phyloP scores from a whole-genome alignment of 2,329 filamentous ascomycete genomes.

The Colletotrichum nymphaeae region DNA sequence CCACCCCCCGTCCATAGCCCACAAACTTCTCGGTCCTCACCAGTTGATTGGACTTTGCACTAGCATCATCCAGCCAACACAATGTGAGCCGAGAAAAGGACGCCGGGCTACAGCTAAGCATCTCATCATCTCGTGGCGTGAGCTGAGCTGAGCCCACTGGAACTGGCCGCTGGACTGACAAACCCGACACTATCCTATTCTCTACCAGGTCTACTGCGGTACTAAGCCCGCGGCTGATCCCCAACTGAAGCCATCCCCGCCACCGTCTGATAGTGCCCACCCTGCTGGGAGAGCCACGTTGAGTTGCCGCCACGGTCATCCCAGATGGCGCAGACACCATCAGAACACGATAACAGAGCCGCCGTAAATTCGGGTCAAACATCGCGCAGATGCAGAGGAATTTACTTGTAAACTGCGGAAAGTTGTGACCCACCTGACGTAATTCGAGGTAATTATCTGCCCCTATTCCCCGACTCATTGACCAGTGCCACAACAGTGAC shows the following conservation, averaged over 20 bases:
- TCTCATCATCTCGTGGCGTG: not conserved
- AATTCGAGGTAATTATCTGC: constrained; percentile 22
- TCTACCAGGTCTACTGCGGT: not conserved
- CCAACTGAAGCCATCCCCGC: constrained; percentile 17
- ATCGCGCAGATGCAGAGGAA: not conserved
- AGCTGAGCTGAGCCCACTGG: constrained; percentile 4
- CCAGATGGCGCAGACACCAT: not conserved
- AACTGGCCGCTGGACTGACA: not conserved
- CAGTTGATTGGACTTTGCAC: not conserved
- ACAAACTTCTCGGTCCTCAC: not conserved
- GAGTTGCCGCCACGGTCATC: not conserved
- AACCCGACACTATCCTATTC: constrained; percentile 5
- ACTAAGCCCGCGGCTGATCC: not conserved
- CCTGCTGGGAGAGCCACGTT: not conserved
- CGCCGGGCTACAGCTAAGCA: not conserved
- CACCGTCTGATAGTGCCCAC: constrained; percentile 17
- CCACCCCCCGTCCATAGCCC: not conserved
- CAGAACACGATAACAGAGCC: not conserved
- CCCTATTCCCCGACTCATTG: not conserved
- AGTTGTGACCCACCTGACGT: constrained; percentile 32
- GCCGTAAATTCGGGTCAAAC: constrained; percentile 14
- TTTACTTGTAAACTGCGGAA: not conserved
- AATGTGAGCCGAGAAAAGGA: not conserved
- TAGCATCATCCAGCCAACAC: constrained; percentile 7
- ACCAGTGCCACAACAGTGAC: no score